Evolutionary conservation across 305 asterid genomes (phyloP), one percentile per base, ranked within the genome.

Genomic region (Solanum hybrid): DNA sequence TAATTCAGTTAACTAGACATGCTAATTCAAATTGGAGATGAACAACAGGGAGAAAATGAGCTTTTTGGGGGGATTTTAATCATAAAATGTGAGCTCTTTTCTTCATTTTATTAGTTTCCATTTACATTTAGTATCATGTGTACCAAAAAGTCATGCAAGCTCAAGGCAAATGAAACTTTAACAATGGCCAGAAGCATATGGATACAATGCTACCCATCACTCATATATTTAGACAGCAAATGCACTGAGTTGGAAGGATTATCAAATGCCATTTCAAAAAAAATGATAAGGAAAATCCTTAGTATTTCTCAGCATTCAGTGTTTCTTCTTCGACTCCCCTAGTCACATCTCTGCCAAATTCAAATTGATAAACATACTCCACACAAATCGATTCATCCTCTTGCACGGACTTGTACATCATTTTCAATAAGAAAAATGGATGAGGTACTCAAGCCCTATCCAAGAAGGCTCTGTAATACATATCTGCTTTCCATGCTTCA

Each of bases 401-500:
- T 31, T 74, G 80, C 37, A 74, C 6, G 22, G 35, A 73, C 78
- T 26, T 73, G 79, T 6, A 73, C 35, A 75, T 8, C 39, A 76
- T 76, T 31, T 75, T 31, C 81, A 33, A n/a, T 1, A 3, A 31
- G 24, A 8, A 16, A 31, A 16, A 31, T 1, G 3, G 46, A 34
- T 9, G 28, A 11, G 51, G 29, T 78, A 78, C 31, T 78, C 9
- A 0, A 5, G 5, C 51, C 46, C 18, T 20, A 10, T 34, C 46
- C 28, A 34, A 77, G 29, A 75, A 74, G 37, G 69, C 24, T 0
- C 11, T 2, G 24, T 31, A 75, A 35, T 20, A 33, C 8, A 77
- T 16, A 91, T 91, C 91, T 57, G 94, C 81, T 91, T 91, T 34
- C 97, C 93, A 94, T 29, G 13, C 81, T 57, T 79, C 87, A 51